Evolutionary conservation across 2,329 filamentous ascomycete genomes (phyloP), one percentile per base, ranked within the genome.

Genomic region (Fusarium setosum): DNA sequence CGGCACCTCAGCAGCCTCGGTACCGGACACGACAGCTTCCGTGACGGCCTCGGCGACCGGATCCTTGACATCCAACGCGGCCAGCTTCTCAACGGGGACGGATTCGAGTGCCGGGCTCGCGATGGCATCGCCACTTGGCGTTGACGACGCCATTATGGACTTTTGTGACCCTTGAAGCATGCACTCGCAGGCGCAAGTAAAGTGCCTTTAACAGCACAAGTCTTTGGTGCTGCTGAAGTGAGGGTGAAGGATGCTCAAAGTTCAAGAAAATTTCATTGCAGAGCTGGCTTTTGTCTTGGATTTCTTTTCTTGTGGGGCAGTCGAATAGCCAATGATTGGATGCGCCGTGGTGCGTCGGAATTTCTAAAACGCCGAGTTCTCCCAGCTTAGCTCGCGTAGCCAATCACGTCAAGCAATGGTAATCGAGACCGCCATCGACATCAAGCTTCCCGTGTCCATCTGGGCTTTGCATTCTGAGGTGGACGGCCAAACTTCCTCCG

Each of bases 1-100:
- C 54, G 87, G 85, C 26, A 86, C 69, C 52, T 73, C 48, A 44
- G 44, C 42, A 61, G 62, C 52, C 48, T 61, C 59, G 6, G 54
- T 63, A 56, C 64, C 66, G 32, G 61, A 24, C 10, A 37, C 50
- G 23, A 50, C 26, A 41, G 61, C 57, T 63, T 56, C 61, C 13
- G 57, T 62, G 54, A 56, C 45, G 45, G 50, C 53, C 60, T 67
- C 56, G 6, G 61, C 56, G 65, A 65, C 60, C 56, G 64, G 64
- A 50, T 69, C 69, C 65, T 71, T 69, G 50, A 76, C 63, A 32
- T 70, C 56, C 66, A 74, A 56, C 37, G 68, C 61, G 32, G 70
- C 72, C 61, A 76, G 54, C 42, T 68, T 68, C 55, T 70, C 59
- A 23, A 68, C 45, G 34, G 70, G 65, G 41, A 62, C 56, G 23